Evolutionary conservation across 352 stramenopile genomes (phyloP).

Genomic region (Pythium aquatile): DNA sequence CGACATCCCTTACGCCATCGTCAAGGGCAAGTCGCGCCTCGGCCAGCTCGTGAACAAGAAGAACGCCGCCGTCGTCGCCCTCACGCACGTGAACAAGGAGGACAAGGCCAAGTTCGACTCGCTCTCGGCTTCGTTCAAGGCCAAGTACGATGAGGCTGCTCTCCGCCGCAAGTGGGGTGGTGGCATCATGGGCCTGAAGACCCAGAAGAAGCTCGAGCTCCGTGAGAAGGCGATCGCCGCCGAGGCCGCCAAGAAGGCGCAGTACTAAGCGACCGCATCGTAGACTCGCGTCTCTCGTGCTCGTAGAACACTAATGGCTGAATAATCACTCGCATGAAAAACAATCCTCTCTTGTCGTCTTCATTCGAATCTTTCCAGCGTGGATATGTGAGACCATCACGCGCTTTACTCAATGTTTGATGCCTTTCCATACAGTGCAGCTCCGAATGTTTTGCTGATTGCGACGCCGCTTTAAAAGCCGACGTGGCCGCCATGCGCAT

Average conservation of each 20-base stretch:
- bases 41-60: constrained; percentile 99
- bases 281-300: neutral
- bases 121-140: constrained; percentile 90
- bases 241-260: constrained; percentile 98
- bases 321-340: constrained; percentile 35
- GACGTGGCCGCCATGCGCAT: neutral
- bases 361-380: no score
- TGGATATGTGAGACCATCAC: neutral
- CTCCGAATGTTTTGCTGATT: neutral
- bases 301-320: constrained; percentile 45
- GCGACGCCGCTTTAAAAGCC: neutral
- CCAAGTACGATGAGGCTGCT: constrained; percentile 96
- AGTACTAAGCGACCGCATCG: constrained; percentile 81
- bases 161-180: constrained; percentile 97
- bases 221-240: constrained; percentile 95
- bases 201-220: constrained; percentile 99
- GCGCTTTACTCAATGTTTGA: neutral
- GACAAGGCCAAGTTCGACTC: constrained; percentile 97
- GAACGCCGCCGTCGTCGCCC: constrained; percentile 93
- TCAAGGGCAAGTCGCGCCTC: constrained; percentile 99
- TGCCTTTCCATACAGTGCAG: no score
- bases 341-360: no score
- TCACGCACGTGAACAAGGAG: constrained; percentile 98
- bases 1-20: constrained; percentile 99
- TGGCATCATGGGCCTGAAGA: constrained; percentile 99